Base-by-base conservation (phyloP, 2,329 filamentous ascomycete species). In the Ophiostoma ips region DNA sequence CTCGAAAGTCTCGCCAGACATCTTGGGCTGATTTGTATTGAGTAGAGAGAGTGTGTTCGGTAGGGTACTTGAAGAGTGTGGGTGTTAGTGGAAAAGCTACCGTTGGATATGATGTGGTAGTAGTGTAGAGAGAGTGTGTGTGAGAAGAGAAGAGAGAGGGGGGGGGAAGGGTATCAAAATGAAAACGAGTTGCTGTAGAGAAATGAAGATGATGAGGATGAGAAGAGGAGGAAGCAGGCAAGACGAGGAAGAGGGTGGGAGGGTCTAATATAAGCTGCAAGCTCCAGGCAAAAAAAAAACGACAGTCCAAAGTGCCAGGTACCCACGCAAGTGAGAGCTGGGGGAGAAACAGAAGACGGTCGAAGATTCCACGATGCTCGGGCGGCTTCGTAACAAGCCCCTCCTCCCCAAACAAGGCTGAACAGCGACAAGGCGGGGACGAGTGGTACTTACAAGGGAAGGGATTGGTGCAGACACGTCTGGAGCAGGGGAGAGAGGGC, bases 1-100 rank as follows among this genome's bases (percentile, higher is more conserved):
- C 84, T 96, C 90, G 76, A 98, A 98, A 62, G 89, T 95, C 78
- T 96, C 64, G 50, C 58, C 89, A 71, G 87, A 72, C 87, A 94
- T 95, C 69, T 68, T 85, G 71, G n/a, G 66, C 65, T 70, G 67
- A 61, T 68, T 33, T 67, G 66, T 62, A 35, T 36, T 35, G 19
- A 30, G 30, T 10, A 18, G 37, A 16, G 12, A 40, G 10, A 40
- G 11, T 34, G 11, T n/a, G n/a, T n/a, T n/a, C n/a, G n/a, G n/a
- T n/a, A n/a, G n/a, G n/a, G n/a, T n/a, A n/a, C n/a, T n/a, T n/a
- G n/a, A n/a, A n/a, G n/a, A n/a, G n/a, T n/a, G n/a, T n/a, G n/a
- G n/a, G n/a, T n/a, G n/a, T n/a, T n/a, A n/a, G n/a, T n/a, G n/a
- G n/a, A n/a, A n/a, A n/a, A n/a, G n/a, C n/a, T n/a, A n/a, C n/a